Percentiles rank a stretch among this genome's conserved stretches.
phyloP scores from a whole-genome alignment of 2,329 filamentous ascomycete species.

The Aspergillus quadricinctus region DNA sequence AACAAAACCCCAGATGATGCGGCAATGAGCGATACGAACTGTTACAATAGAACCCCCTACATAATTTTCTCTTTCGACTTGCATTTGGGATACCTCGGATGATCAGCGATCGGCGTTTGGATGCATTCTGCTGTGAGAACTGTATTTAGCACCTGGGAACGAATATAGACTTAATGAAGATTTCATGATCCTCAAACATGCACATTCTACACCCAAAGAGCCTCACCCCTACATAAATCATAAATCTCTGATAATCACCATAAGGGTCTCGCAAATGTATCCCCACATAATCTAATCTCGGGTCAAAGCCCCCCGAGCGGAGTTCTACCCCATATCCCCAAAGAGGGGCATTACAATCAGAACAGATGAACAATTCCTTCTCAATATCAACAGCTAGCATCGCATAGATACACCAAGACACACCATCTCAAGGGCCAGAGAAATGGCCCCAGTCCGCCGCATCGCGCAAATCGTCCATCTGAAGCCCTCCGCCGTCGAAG shows the following conservation, averaged over 20 bases:
- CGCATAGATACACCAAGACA: neutral
- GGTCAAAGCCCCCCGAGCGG: neutral
- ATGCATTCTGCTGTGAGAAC: neutral
- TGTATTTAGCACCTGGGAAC: neutral
- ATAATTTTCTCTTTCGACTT: neutral
- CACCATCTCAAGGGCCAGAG: neutral
- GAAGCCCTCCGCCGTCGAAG: constrained; percentile 60
- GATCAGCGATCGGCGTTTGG: neutral
- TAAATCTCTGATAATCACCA: neutral
- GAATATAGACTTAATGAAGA: neutral
- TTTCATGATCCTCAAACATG: neutral
- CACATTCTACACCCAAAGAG: neutral
- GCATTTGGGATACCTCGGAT: neutral
- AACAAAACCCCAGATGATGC: neutral
- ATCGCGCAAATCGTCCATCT: constrained; percentile 71
- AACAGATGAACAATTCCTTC: neutral
- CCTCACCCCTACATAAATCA: neutral
- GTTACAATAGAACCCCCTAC: neutral
- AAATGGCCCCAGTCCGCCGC: constrained; percentile 32
- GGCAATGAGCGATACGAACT: neutral
- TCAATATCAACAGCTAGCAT: neutral
- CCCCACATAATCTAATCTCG: neutral
- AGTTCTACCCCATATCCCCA: neutral
- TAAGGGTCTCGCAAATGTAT: neutral
- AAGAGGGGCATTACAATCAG: neutral